Evolutionary conservation across 2,329 filamentous ascomycete species (phyloP).

Genomic region (Trichoderma harzianum): DNA sequence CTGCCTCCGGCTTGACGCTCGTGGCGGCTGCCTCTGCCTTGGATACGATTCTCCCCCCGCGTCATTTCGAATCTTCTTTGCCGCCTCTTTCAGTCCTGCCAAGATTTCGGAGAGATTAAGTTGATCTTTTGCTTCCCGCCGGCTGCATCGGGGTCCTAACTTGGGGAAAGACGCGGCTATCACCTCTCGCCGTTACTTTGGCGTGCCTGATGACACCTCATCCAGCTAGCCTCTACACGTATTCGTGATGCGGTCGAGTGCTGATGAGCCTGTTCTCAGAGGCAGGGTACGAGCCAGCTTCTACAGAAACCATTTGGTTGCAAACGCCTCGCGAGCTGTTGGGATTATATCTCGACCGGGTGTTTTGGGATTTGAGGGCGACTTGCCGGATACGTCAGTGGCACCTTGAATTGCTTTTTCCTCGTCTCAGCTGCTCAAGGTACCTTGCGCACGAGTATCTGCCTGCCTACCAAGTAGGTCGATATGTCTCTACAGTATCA

Average conservation of each 20-base stretch:
- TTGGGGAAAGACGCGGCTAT: neutral
- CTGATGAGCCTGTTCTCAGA: neutral
- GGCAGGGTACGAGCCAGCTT: neutral
- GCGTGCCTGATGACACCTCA: neutral
- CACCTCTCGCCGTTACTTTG: neutral
- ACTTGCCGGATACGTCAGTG: neutral
- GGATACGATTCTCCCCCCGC: neutral
- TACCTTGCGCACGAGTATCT: neutral
- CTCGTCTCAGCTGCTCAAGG: neutral
- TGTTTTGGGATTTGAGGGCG: neutral
- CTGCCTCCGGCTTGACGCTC: neutral
- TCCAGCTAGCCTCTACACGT: neutral
- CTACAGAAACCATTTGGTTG: neutral
- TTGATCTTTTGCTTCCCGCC: neutral
- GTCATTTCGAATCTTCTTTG: neutral
- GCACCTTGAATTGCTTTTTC: neutral
- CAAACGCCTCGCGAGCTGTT: neutral
- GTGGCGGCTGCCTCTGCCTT: conserved; percentile 10
- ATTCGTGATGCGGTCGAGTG: neutral
- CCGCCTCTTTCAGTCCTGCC: neutral
- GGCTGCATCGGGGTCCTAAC: neutral
- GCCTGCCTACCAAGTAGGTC: neutral
- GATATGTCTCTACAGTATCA: neutral
- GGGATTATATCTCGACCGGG: neutral
- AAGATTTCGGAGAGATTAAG: neutral